Evolutionary conservation across 352 stramenopile genomes (phyloP).

Genomic region (Peronospora tabacina): DNA sequence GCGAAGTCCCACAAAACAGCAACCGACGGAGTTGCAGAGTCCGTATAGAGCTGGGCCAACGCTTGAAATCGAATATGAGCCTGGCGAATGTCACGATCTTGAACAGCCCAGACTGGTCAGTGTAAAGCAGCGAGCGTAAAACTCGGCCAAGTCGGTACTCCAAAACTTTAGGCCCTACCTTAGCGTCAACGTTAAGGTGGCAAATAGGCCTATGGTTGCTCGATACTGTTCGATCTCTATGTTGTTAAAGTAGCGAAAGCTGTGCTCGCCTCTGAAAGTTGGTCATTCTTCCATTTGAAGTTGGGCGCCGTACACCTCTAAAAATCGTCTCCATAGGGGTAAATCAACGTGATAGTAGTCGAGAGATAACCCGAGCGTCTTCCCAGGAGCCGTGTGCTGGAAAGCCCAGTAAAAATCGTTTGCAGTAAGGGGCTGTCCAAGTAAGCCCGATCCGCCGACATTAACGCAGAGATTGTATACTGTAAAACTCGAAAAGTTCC

Average conservation of each 20-base stretch:
- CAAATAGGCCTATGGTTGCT: not conserved
- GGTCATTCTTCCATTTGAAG: not conserved
- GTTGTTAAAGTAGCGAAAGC: not conserved
- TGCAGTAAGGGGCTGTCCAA: not conserved
- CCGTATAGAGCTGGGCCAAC: not conserved
- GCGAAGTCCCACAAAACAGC: not conserved
- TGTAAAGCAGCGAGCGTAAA: not conserved
- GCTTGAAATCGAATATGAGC: not conserved
- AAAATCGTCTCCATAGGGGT: not conserved
- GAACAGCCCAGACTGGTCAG: not conserved
- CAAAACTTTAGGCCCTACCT: not conserved
- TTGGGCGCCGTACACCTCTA: not conserved
- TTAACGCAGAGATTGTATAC: not conserved
- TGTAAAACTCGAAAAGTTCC: not conserved
- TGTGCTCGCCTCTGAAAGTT: not conserved
- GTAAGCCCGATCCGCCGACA: not conserved
- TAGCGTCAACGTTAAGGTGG: not conserved
- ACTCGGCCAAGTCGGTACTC: not conserved
- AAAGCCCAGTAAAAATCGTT: not conserved
- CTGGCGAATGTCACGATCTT: not conserved
- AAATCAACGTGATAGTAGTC: not conserved
- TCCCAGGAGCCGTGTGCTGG: not conserved
- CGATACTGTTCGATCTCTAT: not conserved
- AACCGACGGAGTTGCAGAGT: not conserved
- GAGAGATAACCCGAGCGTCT: not conserved